phyloP scores from a whole-genome alignment of 2,329 filamentous ascomycete species.

The Aspergillus oerlinghausenensis region DNA sequence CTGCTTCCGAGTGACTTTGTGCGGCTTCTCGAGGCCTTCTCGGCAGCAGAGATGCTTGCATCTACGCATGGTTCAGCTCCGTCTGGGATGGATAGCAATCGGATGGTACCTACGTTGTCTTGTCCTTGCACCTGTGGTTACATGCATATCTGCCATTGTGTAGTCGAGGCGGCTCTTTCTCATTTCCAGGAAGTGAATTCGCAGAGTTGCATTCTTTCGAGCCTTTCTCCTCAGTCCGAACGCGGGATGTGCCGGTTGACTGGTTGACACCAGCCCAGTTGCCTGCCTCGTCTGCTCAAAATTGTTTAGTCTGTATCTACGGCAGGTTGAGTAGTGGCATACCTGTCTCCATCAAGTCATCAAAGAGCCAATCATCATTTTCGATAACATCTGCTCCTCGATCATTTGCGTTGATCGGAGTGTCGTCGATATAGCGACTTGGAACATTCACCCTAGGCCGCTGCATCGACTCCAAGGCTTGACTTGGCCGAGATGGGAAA shows the following conservation, averaged over 20 bases:
- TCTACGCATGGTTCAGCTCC: constrained; percentile 26
- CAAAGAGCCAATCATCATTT: constrained; percentile 50
- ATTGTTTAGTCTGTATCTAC: neutral
- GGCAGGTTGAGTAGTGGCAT: constrained; percentile 1
- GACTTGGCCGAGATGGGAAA: constrained; percentile 34
- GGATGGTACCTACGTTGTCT: constrained; percentile 34
- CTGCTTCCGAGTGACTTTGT: constrained; percentile 37
- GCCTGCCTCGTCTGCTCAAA: constrained; percentile 11
- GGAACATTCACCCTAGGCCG: constrained; percentile 14
- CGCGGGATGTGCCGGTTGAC: neutral
- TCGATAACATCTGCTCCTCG: constrained; percentile 45
- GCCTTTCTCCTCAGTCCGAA: neutral
- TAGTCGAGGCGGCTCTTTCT: constrained; percentile 48
- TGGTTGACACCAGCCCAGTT: constrained; percentile 19
- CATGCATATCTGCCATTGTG: constrained; percentile 70
- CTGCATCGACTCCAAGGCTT: constrained; percentile 10
- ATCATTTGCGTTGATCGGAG: constrained; percentile 5
- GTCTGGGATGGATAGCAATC: constrained; percentile 12
- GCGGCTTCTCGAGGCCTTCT: constrained; percentile 64
- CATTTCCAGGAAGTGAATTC: constrained; percentile 6
- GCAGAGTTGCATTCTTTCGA: constrained; percentile 2
- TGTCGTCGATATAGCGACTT: constrained; percentile 16
- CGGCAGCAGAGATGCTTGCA: constrained; percentile 72
- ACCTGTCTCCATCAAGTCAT: constrained; percentile 47
- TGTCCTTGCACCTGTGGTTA: constrained; percentile 65